Evolutionary conservation across 495 filamentous ascomycete genomes (phyloP), one percentile per base, ranked within the genome.

Genomic region (Choiromyces venosus): DNA sequence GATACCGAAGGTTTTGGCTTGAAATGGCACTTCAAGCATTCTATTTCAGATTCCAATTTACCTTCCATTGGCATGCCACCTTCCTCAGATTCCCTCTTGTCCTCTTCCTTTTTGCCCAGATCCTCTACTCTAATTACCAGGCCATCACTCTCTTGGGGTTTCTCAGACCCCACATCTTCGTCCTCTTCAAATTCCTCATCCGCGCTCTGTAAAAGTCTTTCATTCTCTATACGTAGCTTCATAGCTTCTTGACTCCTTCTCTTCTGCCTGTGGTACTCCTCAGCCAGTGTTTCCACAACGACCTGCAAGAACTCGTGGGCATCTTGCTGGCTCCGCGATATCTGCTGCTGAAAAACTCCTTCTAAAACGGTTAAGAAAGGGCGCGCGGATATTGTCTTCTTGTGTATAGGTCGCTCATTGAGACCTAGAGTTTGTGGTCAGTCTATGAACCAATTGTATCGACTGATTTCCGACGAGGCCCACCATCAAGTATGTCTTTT

Each of bases 261-360:
- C 70, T 73, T 78, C 61, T 71, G 71, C 21, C 70, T 92, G 81
- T 97, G 90, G 78, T 97, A 94, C 82, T 99, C 95, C 78, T 98
- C 94, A 65, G 90, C 92, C 42, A 99, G 85, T 65, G 94, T 87
- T 83, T 99, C 96, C 6, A 92, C 89, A 29, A 99, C 90, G 66
- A 98, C 88, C 82, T 99, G 95, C 70, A 99, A 79, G 72, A 99
- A 96, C 81, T 99, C 95, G 80, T 99, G 95, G n/a, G 95, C 95
- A 84, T 99, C 95, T 82, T 99, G 96, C 81, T 99, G 96, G 73
- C 92, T 90, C 66, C 95, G 90, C 78, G 91, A 97, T 79, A 99
- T 94, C 61, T 91, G 89, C 73, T 94, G 93, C 38, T 89, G 87
- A 81, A 97, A 99, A 6, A 94, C 93, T 46, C 85, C 85, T 83